A percentile compares a stretch with the other conserved stretches of the same genome.
phyloP scores from a whole-genome alignment of 306 rosid species.

The Canavalia gladiata region DNA sequence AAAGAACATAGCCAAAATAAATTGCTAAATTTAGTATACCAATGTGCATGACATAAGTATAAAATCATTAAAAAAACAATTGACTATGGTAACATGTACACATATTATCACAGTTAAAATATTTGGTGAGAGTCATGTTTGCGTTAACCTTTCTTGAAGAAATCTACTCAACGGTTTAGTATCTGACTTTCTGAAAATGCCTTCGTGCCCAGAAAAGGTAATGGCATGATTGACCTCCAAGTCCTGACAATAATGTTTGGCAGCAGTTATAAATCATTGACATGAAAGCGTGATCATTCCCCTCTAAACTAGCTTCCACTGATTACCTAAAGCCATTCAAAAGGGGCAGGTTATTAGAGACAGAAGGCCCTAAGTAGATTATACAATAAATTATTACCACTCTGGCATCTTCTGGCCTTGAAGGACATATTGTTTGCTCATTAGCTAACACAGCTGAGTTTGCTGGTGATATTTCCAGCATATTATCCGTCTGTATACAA shows the following conservation, averaged over 20 bases:
- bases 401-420: constrained; percentile 42
- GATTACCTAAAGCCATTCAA: constrained; percentile 23
- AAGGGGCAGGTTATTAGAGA: constrained; percentile 9
- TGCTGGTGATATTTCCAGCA: constrained; percentile 44
- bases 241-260: constrained; percentile 59
- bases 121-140: constrained; percentile 4
- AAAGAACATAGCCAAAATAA: constrained; percentile 2
- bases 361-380: not conserved
- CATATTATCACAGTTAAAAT: constrained; percentile 28
- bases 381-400: constrained; percentile 57
- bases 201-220: constrained; percentile 46
- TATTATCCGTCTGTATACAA: constrained; percentile 50
- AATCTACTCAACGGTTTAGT: constrained; percentile 63
- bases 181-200: constrained; percentile 46
- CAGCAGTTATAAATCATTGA: constrained; percentile 43
- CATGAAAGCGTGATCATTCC: constrained; percentile 1
- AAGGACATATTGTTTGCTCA: constrained; percentile 41
- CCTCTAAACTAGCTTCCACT: constrained; percentile 41
- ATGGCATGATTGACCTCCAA: constrained; percentile 44
- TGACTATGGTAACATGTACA: constrained; percentile 10
- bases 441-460: constrained; percentile 45
- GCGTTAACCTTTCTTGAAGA: constrained; percentile 74
- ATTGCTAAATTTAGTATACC: constrained; percentile 15
- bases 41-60: not conserved
- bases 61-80: constrained; percentile 12